phyloP scores from a whole-genome alignment of 164 flowering plant genomes.

The Stephania yunnanensis region DNA sequence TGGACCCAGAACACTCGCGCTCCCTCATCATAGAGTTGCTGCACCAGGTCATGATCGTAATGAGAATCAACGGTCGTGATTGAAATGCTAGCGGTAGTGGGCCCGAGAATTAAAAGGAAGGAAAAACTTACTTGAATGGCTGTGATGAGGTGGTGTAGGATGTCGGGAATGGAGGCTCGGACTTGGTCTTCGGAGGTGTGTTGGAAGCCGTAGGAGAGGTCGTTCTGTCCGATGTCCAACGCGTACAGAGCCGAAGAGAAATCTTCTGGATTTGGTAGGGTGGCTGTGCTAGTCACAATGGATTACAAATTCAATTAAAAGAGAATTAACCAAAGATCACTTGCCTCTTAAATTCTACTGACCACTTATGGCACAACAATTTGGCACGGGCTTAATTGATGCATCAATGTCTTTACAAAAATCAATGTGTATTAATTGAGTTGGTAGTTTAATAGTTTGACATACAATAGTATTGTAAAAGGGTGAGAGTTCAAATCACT shows the following conservation, averaged over 20 bases:
- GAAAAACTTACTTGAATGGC: slow-evolving; percentile 37
- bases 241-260: slow-evolving; percentile 59
- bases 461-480: no score
- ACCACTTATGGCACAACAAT: no score
- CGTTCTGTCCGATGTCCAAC: slow-evolving; percentile 74
- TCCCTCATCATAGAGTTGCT: slow-evolving; percentile 51
- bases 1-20: slow-evolving; percentile 73
- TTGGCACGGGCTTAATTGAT: no score
- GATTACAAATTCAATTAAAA: no score
- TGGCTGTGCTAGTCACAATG: neutral
- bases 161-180: slow-evolving; percentile 37
- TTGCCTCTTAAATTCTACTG: no score
- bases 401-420: no score
- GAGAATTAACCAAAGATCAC: no score
- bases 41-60: neutral
- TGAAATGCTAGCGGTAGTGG: neutral
- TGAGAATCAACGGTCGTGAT: neutral
- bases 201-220: slow-evolving; percentile 40
- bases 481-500: no score
- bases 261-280: slow-evolving; percentile 40
- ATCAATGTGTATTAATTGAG: no score
- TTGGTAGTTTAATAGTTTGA: no score
- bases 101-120: neutral
- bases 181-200: slow-evolving; percentile 26
- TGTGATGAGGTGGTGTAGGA: slow-evolving; percentile 28